Evolutionary conservation across 495 filamentous ascomycete genomes (phyloP).

Genomic region (Penicillium macrosclerotiorum): DNA sequence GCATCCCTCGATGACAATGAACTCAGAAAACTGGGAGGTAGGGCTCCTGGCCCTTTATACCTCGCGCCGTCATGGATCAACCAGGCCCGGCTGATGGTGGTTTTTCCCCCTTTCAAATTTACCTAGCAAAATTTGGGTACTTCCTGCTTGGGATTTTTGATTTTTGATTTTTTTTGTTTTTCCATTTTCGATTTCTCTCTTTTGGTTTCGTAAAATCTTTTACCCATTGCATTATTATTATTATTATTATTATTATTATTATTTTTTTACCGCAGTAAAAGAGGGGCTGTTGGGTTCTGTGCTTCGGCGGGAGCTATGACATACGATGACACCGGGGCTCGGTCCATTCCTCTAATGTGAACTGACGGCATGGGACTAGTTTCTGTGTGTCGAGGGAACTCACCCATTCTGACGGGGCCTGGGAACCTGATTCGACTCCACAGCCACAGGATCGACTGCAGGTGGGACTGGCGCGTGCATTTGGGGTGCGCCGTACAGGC

Average conservation of each 20-base stretch:
- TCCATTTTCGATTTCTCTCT: no score
- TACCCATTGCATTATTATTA: no score
- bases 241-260: no score
- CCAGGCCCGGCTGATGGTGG: neutral
- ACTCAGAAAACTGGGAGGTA: slow-evolving; percentile 7
- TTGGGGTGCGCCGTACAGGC: slow-evolving; percentile 15
- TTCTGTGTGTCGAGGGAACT: slow-evolving; percentile 11
- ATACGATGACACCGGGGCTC: slow-evolving; percentile 20
- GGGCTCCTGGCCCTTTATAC: slow-evolving; percentile 15
- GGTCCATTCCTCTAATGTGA: no score
- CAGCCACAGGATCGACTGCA: slow-evolving; percentile 28
- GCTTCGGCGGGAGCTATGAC: slow-evolving; percentile 21
- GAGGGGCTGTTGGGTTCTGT: slow-evolving; percentile 8
- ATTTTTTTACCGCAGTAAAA: no score
- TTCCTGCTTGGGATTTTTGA: neutral
- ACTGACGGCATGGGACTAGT: neutral
- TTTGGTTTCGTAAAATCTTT: no score
- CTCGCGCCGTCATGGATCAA: slow-evolving; percentile 11
- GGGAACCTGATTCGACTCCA: slow-evolving; percentile 13
- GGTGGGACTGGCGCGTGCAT: slow-evolving; percentile 19
- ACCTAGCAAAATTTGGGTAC: neutral
- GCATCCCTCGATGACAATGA: slow-evolving; percentile 52
- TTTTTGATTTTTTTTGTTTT: slow-evolving; percentile 1
- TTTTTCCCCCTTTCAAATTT: neutral
- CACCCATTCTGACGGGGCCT: neutral